These are phyloP conservation scores for Albophoma yamanashiensis DNA, from an alignment of 2,329 filamentous ascomycete species.

Conservation along the genomic window DNA sequence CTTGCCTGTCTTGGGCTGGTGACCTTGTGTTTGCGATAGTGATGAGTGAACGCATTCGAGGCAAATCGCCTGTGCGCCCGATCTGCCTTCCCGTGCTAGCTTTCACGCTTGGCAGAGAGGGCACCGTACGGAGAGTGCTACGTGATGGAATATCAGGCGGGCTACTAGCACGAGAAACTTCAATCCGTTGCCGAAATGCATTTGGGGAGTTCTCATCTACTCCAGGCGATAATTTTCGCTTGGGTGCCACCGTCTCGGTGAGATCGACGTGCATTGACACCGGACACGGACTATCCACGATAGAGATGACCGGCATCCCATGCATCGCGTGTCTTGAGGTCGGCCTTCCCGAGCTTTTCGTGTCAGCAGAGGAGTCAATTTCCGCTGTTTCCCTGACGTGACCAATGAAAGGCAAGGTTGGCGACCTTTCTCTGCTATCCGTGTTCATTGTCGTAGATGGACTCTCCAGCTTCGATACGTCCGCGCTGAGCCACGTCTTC, in stretches of 20 bases:
- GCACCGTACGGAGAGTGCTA: slow-evolving; percentile 11
- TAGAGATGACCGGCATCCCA: neutral
- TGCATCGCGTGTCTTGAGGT: neutral
- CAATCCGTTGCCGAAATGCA: neutral
- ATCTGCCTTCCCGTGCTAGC: neutral
- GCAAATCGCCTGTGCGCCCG: neutral
- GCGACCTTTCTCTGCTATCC: slow-evolving; percentile 1
- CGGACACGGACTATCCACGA: neutral
- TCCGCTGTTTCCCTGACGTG: slow-evolving; percentile 41
- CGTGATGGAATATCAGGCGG: slow-evolving; percentile 4
- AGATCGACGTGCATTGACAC: neutral
- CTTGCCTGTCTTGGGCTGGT: slow-evolving; percentile 8
- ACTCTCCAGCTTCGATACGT: slow-evolving; percentile 35
- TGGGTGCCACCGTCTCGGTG: neutral
- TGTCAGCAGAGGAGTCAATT: slow-evolving; percentile 24
- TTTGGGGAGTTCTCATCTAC: slow-evolving; percentile 7
- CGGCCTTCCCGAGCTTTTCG: neutral
- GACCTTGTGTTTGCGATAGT: slow-evolving; percentile 7
- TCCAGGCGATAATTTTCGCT: neutral
- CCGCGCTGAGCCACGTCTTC: slow-evolving; percentile 43
- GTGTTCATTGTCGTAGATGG: slow-evolving; percentile 6
- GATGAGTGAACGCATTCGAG: slow-evolving; percentile 15
- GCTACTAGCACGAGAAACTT: neutral
- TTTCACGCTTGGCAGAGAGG: slow-evolving; percentile 13
- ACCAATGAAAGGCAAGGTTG: slow-evolving; percentile 12